These are phyloP conservation scores for Fusarium metavorans DNA, from an alignment of 2,329 filamentous ascomycete genomes.

Conservation along the genomic window DNA sequence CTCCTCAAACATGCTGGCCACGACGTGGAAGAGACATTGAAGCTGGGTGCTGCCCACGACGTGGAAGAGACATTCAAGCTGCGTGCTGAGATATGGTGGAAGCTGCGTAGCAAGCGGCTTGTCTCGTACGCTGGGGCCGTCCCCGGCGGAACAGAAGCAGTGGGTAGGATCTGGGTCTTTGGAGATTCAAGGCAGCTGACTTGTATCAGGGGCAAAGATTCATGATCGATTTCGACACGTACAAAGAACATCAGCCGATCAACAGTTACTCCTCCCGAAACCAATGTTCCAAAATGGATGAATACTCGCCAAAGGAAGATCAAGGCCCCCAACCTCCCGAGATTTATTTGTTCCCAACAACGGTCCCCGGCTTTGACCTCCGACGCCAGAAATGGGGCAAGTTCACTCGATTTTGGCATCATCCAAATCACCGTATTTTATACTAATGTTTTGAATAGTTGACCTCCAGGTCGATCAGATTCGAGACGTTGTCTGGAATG, in stretches of 20 bases:
- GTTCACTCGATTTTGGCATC: too few species aligned
- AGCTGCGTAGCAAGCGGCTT: background rate
- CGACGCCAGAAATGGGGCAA: too few species aligned
- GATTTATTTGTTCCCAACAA: too few species aligned
- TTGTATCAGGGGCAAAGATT: conserved; percentile 11
- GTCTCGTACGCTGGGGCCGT: conserved; percentile 3
- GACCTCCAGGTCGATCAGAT: conserved; percentile 11
- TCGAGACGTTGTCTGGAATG: conserved; percentile 9
- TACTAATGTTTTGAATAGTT: background rate
- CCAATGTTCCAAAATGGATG: background rate
- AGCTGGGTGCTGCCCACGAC: background rate
- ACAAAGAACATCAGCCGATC: conserved; percentile 10
- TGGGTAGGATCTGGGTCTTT: background rate
- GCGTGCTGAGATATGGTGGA: conserved; percentile 1
- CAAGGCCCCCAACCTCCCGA: too few species aligned
- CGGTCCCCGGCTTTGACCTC: too few species aligned
- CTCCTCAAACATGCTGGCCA: background rate
- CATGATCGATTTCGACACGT: conserved; percentile 19
- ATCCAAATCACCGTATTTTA: background rate
- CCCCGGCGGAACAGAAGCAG: background rate
- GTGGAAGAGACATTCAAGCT: background rate
- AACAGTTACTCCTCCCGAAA: background rate
- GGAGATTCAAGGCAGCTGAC: background rate
- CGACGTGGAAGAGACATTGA: background rate
- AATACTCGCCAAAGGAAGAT: background rate